Base-by-base conservation (phyloP, 257 asterid genomes). In the Paraleonurus japonicus region DNA sequence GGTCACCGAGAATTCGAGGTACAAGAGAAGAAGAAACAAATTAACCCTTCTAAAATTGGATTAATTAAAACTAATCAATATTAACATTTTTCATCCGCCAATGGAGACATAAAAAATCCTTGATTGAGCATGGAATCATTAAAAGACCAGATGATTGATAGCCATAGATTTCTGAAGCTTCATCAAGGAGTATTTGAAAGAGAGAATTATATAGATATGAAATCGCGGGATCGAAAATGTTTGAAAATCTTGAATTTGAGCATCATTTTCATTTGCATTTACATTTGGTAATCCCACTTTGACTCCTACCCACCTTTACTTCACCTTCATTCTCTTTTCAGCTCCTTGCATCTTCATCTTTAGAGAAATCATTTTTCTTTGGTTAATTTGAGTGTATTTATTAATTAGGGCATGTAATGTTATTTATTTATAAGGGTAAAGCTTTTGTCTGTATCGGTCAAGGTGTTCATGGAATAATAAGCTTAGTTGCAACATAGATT, bases 241-340 rank as follows among this genome's bases (percentile, higher is more conserved):
- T 10, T 67, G 48, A 55, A 63, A 63, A 7, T 65, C 41, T 45
- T 57, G 65, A 64, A 55, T 4, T 19, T 63, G 37, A 63, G 65
- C 72, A 20, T 65, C 72, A 19, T 75, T 35, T 35, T 65, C 72
- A 19, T 75, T 35, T 35, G 43, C 37, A 32, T 32, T 32, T 32
- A 9, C 84, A 5, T 74, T 57, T 71, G 75, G 67, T 76, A 79
- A 26, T 45, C 88, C 82, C 20, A 81, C 88, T 20, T 70, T 78
- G 57, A 83, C 81, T n/a, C 75, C 80, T 6, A 81, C 71, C 70
- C 85, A 83, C n/a, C 79, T 77, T 74, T 79, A 74, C 71, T 69
- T 79, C 62, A 70, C 19, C 69, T 74, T 79, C 75, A 48, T 70
- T 48, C 22, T 79, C 64, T 65, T 79, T 5, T 43, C 75, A 24